Conservation (phyloP, 306 rosid species). For the Citrullus amarus region DNA sequence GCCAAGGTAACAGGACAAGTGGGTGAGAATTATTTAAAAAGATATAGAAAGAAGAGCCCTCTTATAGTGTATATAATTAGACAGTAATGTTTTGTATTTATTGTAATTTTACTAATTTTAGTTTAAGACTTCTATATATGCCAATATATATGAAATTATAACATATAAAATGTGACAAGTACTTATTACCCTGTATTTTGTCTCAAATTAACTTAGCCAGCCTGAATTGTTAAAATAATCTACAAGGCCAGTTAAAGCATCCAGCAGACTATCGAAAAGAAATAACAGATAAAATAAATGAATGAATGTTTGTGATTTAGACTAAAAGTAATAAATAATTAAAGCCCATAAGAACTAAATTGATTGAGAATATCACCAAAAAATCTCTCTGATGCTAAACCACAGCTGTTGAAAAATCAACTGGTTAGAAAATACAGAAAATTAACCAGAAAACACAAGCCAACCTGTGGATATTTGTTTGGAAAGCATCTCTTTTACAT, state of each 20-base stretch:
- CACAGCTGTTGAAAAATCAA: neutral
- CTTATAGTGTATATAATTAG: too few relatives aligned
- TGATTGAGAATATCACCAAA: neutral
- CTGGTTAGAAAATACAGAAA: neutral
- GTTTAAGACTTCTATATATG: neutral
- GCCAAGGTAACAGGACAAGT: too few relatives aligned
- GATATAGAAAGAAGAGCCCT: too few relatives aligned
- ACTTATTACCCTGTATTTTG: neutral
- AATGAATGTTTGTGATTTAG: neutral
- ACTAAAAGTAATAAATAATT: neutral
- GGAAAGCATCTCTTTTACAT: slow-evolving; percentile 51
- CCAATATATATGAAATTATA: neutral
- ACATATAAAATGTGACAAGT: neutral
- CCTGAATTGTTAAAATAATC: neutral
- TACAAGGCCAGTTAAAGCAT: neutral
- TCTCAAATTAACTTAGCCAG: neutral
- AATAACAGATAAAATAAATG: neutral
- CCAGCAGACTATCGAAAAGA: neutral
- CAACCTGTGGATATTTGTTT: slow-evolving; percentile 57
- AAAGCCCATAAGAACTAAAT: neutral
- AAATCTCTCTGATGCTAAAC: neutral
- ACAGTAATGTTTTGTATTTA: neutral
- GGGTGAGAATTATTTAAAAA: too few relatives aligned
- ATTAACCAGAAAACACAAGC: neutral
- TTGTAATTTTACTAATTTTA: neutral